phyloP scores from a whole-genome alignment of 495 filamentous ascomycete species.

The Lasiosphaeriaceae sp. region DNA sequence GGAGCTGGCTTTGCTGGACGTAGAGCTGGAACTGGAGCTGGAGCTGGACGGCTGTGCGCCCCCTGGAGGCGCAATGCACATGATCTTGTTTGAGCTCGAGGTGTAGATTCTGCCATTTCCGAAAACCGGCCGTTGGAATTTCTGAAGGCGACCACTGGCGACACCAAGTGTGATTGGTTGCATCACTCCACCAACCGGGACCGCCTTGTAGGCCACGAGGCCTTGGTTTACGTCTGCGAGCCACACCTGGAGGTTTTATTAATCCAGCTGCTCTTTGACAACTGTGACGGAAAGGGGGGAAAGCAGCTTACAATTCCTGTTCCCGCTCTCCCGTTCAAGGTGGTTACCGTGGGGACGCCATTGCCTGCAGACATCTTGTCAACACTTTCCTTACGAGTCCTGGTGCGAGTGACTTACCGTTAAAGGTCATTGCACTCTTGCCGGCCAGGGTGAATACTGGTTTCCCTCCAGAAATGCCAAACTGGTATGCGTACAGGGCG shows the following conservation, averaged over 20 bases:
- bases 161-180: constrained; percentile 31
- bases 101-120: constrained; percentile 43
- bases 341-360: constrained; percentile 36
- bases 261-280: not conserved
- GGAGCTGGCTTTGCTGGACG: not conserved
- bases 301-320: constrained; percentile 25
- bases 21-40: not conserved
- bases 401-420: too few relatives aligned
- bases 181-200: constrained; percentile 35
- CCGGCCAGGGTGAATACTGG: constrained; percentile 36
- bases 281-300: constrained; percentile 9
- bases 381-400: too few relatives aligned
- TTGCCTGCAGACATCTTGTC: constrained; percentile 20
- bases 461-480: constrained; percentile 29
- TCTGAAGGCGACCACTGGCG: constrained; percentile 31
- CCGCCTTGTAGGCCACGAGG: constrained; percentile 34
- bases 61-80: constrained; percentile 24
- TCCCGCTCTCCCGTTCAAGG: constrained; percentile 34
- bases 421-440: constrained; percentile 22
- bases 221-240: constrained; percentile 33
- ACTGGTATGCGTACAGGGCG: constrained; percentile 29
- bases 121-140: constrained; percentile 46
- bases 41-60: not conserved
- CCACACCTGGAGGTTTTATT: constrained; percentile 21
- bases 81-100: constrained; percentile 29